Evolutionary conservation across 1,139 yeast species (phyloP).

Genomic region (Protomyces inouyei): DNA sequence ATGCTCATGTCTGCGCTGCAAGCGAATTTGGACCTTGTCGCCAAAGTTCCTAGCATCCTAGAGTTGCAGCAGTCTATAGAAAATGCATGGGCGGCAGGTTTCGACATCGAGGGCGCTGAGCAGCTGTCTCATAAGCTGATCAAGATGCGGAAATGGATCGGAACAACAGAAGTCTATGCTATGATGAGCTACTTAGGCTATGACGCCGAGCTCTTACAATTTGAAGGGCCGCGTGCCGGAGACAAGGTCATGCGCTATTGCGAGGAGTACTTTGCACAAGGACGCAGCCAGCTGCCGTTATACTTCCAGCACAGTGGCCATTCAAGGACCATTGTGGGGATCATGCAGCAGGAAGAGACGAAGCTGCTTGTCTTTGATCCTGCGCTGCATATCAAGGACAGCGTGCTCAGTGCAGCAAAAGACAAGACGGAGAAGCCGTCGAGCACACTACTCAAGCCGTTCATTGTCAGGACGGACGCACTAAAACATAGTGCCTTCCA

Average conservation of each 20-base stretch:
- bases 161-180: conserved; percentile 29
- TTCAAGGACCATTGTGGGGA: conserved; percentile 23
- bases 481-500: conserved; percentile 5
- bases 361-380: conserved; percentile 23
- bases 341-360: neutral
- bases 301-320: conserved; percentile 26
- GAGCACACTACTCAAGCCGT: neutral
- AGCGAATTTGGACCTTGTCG: neutral
- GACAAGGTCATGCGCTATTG: conserved; percentile 1
- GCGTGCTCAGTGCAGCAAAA: neutral
- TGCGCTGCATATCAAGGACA: neutral
- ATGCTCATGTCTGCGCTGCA: conserved; percentile 21
- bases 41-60: neutral
- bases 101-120: conserved; percentile 12
- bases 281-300: neutral
- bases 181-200: conserved; percentile 7
- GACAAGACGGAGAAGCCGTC: neutral
- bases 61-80: conserved; percentile 17
- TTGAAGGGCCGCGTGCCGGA: conserved; percentile 1
- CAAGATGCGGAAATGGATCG: conserved; percentile 28
- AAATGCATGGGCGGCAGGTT: conserved; percentile 11
- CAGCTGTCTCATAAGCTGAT: conserved; percentile 17
- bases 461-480: neutral
- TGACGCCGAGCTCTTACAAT: conserved; percentile 6
- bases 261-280: neutral